These are phyloP conservation scores for Aurinia saxatilis DNA, from an alignment of 345 rosid species.

Conservation along the genomic window DNA sequence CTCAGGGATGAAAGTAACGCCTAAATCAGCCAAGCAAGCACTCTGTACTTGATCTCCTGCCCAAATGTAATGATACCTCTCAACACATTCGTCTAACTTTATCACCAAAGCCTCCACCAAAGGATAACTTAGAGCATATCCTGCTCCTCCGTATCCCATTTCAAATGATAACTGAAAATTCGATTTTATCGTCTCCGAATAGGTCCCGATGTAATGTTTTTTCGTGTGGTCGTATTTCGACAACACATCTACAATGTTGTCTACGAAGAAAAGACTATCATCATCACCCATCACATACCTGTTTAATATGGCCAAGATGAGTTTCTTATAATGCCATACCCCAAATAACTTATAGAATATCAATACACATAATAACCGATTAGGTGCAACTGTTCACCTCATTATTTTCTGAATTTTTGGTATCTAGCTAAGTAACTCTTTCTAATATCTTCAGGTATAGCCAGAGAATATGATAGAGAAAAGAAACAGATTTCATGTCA, in stretches of 20 bases:
- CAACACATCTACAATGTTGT: constrained; percentile 43
- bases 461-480: no score
- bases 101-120: constrained; percentile 36
- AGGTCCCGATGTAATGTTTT: constrained; percentile 43
- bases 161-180: constrained; percentile 38
- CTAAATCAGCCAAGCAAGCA: constrained; percentile 46
- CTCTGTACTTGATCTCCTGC: constrained; percentile 33
- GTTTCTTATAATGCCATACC: no score
- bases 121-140: constrained; percentile 58
- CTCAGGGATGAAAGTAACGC: constrained; percentile 31
- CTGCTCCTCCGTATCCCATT: constrained; percentile 69
- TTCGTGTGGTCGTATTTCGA: constrained; percentile 46
- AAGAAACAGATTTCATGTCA: no score
- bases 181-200: constrained; percentile 35
- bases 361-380: no score
- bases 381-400: no score
- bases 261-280: constrained; percentile 43
- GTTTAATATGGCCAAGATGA: background rate
- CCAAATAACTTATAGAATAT: no score
- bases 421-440: no score
- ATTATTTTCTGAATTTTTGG: no score
- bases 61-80: constrained; percentile 34
- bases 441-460: no score
- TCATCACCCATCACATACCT: constrained; percentile 56
- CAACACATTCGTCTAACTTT: constrained; percentile 41